phyloP scores from a whole-genome alignment of 1,284 basidiomycete genomes.

The Ganoderma leucocontextum region DNA sequence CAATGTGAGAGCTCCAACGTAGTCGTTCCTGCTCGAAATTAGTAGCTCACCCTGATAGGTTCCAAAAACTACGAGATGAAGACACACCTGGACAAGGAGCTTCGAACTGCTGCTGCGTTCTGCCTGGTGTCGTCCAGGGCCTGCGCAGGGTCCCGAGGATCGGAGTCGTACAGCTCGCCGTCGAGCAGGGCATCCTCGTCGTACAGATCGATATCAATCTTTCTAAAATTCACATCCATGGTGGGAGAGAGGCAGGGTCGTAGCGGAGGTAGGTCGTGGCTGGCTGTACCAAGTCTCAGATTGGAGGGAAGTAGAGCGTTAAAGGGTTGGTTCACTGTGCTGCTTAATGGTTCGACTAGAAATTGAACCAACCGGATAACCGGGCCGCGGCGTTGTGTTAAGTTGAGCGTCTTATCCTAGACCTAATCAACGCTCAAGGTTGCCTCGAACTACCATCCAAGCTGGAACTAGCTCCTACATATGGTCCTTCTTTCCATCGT shows the following conservation, averaged over 20 bases:
- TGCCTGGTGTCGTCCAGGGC: constrained; percentile 81
- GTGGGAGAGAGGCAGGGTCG: not conserved
- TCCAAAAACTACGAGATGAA: not conserved
- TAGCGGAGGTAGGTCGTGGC: not conserved
- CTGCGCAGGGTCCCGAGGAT: constrained; percentile 82
- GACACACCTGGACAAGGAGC: constrained; percentile 77
- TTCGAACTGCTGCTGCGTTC: constrained; percentile 78
- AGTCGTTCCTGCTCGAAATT: constrained; percentile 68
- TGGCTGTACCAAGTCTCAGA: not conserved
- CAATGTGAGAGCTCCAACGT: constrained; percentile 71
- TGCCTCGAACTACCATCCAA: not conserved
- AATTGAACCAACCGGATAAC: not conserved
- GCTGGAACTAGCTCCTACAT: not conserved
- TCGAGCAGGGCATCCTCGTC: constrained; percentile 93
- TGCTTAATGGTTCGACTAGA: not conserved
- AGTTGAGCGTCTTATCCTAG: not conserved
- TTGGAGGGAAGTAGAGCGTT: not conserved
- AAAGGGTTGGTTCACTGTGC: constrained; percentile 10
- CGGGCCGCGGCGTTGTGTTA: not conserved
- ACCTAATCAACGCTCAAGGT: not conserved
- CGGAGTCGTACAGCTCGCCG: constrained; percentile 87
- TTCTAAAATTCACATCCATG: constrained; percentile 86
- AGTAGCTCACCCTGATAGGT: not conserved
- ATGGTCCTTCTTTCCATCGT: not conserved
- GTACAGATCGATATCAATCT: constrained; percentile 94